Conservation (phyloP, 2,329 filamentous ascomycete species). For the Lachnellula subtilissima region DNA sequence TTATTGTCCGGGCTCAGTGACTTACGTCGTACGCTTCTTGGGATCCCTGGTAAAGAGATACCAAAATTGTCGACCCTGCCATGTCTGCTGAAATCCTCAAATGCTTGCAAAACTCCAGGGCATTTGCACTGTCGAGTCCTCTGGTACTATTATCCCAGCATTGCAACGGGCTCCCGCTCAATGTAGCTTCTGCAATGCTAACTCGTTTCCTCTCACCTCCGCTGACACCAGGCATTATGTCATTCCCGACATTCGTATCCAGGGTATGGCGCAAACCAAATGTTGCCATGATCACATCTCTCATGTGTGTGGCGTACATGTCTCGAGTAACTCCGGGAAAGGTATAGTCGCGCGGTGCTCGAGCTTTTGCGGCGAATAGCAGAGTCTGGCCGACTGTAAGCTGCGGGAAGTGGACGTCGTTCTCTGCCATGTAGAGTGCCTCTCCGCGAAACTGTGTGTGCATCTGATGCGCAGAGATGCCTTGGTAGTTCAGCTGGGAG, state of each 20-base stretch:
- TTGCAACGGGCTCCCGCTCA: constrained; percentile 52
- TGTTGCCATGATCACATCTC: constrained; percentile 59
- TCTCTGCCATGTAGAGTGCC: constrained; percentile 70
- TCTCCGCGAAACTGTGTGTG: constrained; percentile 50
- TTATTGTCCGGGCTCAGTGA: background rate
- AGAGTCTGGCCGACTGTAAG: constrained; percentile 71
- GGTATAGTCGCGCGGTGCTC: constrained; percentile 55
- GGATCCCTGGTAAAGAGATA: constrained; percentile 69
- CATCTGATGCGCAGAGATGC: constrained; percentile 49
- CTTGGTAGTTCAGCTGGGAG: constrained; percentile 57
- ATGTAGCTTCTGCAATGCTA: constrained; percentile 69
- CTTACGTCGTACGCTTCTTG: constrained; percentile 56
- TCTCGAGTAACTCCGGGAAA: constrained; percentile 33
- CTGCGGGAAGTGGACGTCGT: constrained; percentile 64
- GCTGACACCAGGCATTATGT: constrained; percentile 60
- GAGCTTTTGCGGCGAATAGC: constrained; percentile 63
- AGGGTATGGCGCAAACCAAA: constrained; percentile 68
- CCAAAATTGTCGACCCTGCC: constrained; percentile 54
- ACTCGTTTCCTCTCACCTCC: constrained; percentile 73
- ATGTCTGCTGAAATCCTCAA: constrained; percentile 61
- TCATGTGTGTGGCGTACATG: constrained; percentile 40
- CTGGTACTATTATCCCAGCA: constrained; percentile 74
- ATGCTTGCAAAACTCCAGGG: constrained; percentile 65
- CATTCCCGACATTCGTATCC: constrained; percentile 68
- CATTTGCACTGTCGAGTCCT: constrained; percentile 68